These are phyloP conservation scores for Cyclostephanos tholiformis DNA, from an alignment of 108 stramenopile species.

Conservation along the genomic window DNA sequence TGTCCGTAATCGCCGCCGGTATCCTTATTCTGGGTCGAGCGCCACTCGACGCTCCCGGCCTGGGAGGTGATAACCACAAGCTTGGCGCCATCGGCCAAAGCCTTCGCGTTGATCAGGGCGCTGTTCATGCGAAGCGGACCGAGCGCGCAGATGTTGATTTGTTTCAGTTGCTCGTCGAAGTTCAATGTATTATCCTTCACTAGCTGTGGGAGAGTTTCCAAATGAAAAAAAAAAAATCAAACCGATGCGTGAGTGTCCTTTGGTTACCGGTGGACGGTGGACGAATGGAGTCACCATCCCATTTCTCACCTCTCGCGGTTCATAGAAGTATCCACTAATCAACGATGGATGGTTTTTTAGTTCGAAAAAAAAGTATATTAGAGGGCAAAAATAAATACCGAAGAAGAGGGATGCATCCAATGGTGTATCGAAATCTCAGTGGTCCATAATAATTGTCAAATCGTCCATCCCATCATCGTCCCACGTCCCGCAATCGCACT, in stretches of 20 bases:
- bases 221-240: background rate
- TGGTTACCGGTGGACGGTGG: background rate
- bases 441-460: too few species aligned
- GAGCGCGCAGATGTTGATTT: constrained; percentile 88
- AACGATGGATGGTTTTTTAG: too few species aligned
- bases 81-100: constrained; percentile 75
- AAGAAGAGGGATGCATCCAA: too few species aligned
- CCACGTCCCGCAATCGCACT: too few species aligned
- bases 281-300: background rate
- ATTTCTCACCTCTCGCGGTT: constrained; percentile 58
- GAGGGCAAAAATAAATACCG: too few species aligned
- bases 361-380: too few species aligned
- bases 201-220: background rate
- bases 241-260: background rate
- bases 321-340: constrained; percentile 85
- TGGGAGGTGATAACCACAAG: constrained; percentile 89
- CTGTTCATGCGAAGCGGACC: constrained; percentile 86
- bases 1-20: constrained; percentile 88
- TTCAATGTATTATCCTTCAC: constrained; percentile 75
- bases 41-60: constrained; percentile 87
- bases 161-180: constrained; percentile 87
- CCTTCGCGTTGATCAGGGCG: constrained; percentile 65
- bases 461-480: background rate
- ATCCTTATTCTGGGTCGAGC: constrained; percentile 78
- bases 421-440: too few species aligned